Conservation (phyloP, 345 rosid genomes). For the Salix purpurea region DNA sequence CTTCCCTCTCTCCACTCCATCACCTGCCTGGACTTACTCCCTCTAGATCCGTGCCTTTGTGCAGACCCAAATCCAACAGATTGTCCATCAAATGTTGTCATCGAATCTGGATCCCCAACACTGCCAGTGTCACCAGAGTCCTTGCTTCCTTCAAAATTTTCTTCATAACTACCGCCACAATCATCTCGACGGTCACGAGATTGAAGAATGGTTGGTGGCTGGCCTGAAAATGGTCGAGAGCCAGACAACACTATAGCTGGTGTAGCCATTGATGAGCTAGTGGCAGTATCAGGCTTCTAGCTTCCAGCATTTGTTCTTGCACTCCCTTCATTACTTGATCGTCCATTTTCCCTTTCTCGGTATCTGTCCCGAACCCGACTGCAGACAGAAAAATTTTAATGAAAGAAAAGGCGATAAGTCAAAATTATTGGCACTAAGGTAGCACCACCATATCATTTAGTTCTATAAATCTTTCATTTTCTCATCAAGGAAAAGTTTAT, state of each 20-base stretch:
- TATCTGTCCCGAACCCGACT: constrained; percentile 65
- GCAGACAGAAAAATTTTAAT: constrained; percentile 9
- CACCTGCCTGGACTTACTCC: constrained; percentile 62
- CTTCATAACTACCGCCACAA: constrained; percentile 58
- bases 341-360: constrained; percentile 74
- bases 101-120: constrained; percentile 60
- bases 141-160: constrained; percentile 67
- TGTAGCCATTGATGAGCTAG: constrained; percentile 34
- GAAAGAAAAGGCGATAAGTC: no score
- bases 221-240: constrained; percentile 56
- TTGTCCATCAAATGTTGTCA: constrained; percentile 59
- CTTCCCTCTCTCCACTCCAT: constrained; percentile 69
- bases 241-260: constrained; percentile 57
- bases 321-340: constrained; percentile 48
- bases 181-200: constrained; percentile 73
- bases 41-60: constrained; percentile 63
- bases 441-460: no score
- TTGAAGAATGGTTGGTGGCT: constrained; percentile 69
- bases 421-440: no score
- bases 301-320: constrained; percentile 36
- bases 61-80: constrained; percentile 42
- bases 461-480: no score
- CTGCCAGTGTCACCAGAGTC: no score
- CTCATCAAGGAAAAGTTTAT: no score
- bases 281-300: constrained; percentile 40